These are phyloP conservation scores for Candida sojae DNA, from an alignment of 1,139 yeast species.

Conservation along the genomic window DNA sequence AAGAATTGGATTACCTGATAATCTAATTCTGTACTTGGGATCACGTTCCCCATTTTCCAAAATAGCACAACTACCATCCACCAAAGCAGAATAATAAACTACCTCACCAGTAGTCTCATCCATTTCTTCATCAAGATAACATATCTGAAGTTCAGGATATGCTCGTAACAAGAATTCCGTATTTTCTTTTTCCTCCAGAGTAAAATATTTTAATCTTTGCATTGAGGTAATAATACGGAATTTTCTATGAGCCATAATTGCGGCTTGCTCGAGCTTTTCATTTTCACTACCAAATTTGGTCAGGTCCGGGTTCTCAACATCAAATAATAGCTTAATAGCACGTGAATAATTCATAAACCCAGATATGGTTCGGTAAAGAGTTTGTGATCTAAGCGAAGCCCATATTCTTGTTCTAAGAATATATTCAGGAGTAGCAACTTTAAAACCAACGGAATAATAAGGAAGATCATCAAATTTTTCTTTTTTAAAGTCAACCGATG, in stretches of 20 bases:
- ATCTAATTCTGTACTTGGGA: constrained; percentile 45
- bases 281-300: constrained; percentile 24
- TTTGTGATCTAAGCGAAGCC: constrained; percentile 60
- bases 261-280: constrained; percentile 37
- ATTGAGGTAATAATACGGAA: constrained; percentile 47
- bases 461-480: constrained; percentile 40
- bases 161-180: constrained; percentile 40
- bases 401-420: constrained; percentile 55
- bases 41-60: constrained; percentile 33
- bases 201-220: constrained; percentile 41
- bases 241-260: constrained; percentile 45
- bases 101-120: constrained; percentile 25
- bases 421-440: constrained; percentile 55
- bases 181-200: constrained; percentile 37
- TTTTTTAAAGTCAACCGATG: constrained; percentile 22
- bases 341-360: constrained; percentile 61
- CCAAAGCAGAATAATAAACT: constrained; percentile 34
- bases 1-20: constrained; percentile 56
- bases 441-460: constrained; percentile 53
- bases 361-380: constrained; percentile 54
- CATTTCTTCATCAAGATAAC: constrained; percentile 40
- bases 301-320: constrained; percentile 37
- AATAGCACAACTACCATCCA: constrained; percentile 49
- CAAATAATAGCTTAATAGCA: constrained; percentile 50
- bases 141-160: constrained; percentile 48